Conservation (phyloP, 2,329 filamentous ascomycete species). For the Talaromyces funiculosus region DNA sequence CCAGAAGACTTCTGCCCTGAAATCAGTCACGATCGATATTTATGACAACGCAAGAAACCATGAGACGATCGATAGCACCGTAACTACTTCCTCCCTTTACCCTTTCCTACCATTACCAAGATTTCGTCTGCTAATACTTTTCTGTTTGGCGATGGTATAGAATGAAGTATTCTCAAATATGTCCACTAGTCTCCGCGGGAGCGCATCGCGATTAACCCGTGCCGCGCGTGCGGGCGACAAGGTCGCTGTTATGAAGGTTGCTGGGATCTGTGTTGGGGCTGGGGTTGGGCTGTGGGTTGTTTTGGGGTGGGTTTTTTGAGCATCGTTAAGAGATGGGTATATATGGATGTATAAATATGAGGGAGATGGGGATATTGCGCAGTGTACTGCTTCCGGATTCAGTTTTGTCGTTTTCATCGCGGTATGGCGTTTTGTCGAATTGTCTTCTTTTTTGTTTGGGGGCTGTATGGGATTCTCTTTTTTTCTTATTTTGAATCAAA, state of each 20-base stretch:
- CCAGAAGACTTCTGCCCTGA: conserved; percentile 83
- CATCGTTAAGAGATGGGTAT: too few species aligned
- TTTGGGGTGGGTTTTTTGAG: conserved; percentile 54
- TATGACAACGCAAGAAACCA: conserved; percentile 93
- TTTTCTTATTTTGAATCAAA: not conserved
- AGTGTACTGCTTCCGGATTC: not conserved
- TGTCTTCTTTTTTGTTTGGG: not conserved
- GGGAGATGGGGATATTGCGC: not conserved
- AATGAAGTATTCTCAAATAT: conserved; percentile 89
- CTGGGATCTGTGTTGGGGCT: conserved; percentile 69
- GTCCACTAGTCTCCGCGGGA: conserved; percentile 74
- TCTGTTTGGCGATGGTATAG: conserved; percentile 43
- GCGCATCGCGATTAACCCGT: conserved; percentile 71
- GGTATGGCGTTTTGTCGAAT: not conserved
- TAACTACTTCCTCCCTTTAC: conserved; percentile 34
- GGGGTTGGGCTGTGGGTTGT: conserved; percentile 74
- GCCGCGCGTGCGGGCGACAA: conserved; percentile 92
- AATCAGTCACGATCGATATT: conserved; percentile 93
- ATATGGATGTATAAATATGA: not conserved
- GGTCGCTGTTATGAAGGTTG: conserved; percentile 81
- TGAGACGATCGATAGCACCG: conserved; percentile 78
- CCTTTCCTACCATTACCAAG: not conserved
- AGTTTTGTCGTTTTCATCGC: not conserved
- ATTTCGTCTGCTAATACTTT: not conserved
- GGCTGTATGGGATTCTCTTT: not conserved